phyloP scores from a whole-genome alignment of 169 alveolate genomes.

The Eimeria zaria region DNA sequence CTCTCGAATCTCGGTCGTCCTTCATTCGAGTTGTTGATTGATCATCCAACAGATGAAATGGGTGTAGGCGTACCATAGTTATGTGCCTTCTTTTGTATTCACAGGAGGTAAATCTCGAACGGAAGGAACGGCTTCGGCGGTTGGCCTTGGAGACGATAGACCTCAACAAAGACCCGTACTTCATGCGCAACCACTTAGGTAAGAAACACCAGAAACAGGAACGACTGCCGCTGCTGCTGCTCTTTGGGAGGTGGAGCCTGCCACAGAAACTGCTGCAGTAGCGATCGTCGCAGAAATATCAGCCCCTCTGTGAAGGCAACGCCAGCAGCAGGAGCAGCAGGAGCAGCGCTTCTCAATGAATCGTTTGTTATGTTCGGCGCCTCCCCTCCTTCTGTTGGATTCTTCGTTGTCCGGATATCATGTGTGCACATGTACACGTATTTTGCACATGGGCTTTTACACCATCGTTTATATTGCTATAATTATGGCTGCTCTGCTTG shows the following conservation, averaged over 20 bases:
- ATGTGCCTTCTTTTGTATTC: background rate
- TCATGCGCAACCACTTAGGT: slow-evolving; percentile 98
- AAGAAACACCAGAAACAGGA: background rate
- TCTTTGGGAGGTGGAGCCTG: background rate
- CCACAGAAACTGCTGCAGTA: background rate
- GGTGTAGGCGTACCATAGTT: background rate
- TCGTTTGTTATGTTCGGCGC: background rate
- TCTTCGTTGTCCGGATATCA: too few species aligned
- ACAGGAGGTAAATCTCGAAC: slow-evolving; percentile 95
- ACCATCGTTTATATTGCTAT: background rate
- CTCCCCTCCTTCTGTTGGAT: background rate
- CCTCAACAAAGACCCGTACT: slow-evolving; percentile 98
- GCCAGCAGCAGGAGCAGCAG: background rate
- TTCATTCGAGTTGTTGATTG: background rate
- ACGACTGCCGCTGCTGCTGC: slow-evolving; percentile 18
- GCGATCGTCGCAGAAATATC: background rate
- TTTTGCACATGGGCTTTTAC: background rate
- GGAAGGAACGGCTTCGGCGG: slow-evolving; percentile 98
- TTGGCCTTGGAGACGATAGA: slow-evolving; percentile 98
- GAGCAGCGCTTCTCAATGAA: background rate
- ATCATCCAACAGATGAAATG: background rate
- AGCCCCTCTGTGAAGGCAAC: background rate
- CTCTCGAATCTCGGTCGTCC: too few species aligned
- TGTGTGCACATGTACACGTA: background rate
- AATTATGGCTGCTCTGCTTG: background rate